These are phyloP conservation scores for Hyaloperonospora arabidopsidis DNA, from an alignment of 352 stramenopile genomes.

Conservation along the genomic window DNA sequence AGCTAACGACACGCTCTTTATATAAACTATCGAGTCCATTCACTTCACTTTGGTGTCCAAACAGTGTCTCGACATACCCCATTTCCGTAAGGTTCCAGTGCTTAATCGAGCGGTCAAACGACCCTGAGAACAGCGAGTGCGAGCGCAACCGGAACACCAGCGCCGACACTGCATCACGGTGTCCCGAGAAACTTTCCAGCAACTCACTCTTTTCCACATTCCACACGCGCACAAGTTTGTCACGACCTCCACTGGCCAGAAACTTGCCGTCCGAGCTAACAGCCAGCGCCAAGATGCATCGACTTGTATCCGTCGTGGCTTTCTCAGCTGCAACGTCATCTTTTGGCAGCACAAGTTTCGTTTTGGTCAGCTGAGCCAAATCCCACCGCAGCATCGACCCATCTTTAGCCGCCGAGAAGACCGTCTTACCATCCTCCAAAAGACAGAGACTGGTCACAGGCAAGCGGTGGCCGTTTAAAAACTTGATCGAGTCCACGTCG, in stretches of 20 bases:
- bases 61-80: slow-evolving; percentile 93
- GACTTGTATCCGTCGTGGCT: slow-evolving; percentile 65
- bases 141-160: slow-evolving; percentile 85
- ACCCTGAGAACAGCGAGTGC: slow-evolving; percentile 88
- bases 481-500: slow-evolving; percentile 65
- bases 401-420: slow-evolving; percentile 90
- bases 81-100: slow-evolving; percentile 94
- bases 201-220: slow-evolving; percentile 63
- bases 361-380: slow-evolving; percentile 74
- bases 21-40: slow-evolving; percentile 86
- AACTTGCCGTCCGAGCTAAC: slow-evolving; percentile 89
- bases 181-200: slow-evolving; percentile 84
- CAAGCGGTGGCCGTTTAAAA: slow-evolving; percentile 67
- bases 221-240: slow-evolving; percentile 90
- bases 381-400: slow-evolving; percentile 88
- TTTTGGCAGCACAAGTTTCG: slow-evolving; percentile 44
- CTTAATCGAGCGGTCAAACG: slow-evolving; percentile 89
- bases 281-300: slow-evolving; percentile 77
- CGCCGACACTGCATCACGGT: slow-evolving; percentile 84
- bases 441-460: slow-evolving; percentile 86
- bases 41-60: slow-evolving; percentile 88
- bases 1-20: slow-evolving; percentile 87
- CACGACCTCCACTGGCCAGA: slow-evolving; percentile 83
- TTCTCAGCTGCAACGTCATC: slow-evolving; percentile 49
- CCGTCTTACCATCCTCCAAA: slow-evolving; percentile 80